A percentile compares a stretch with the other conserved stretches of the same genome.
phyloP scores from a whole-genome alignment of 163 green algal genomes.

The Chloromonas sp. region DNA sequence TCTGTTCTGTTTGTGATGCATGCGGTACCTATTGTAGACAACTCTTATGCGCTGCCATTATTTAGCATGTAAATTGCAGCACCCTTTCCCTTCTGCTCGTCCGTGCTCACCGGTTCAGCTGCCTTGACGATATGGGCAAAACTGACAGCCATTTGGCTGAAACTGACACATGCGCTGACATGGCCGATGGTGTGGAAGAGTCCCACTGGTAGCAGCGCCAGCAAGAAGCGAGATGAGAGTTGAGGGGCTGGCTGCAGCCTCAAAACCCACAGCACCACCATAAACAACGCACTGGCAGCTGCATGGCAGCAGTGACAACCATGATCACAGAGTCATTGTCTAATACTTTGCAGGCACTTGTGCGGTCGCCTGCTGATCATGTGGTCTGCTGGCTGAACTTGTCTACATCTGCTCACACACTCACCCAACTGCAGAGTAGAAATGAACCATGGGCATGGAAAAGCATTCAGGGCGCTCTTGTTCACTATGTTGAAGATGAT shows the following conservation, averaged over 20 bases:
- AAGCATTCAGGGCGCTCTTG: slow-evolving; percentile 87
- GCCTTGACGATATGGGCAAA: slow-evolving; percentile 95
- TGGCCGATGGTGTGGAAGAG: slow-evolving; percentile 92
- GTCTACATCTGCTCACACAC: not conserved
- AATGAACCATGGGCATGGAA: slow-evolving; percentile 88
- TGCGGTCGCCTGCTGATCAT: too few relatives aligned
- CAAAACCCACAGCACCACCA: slow-evolving; percentile 75
- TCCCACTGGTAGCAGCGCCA: slow-evolving; percentile 77
- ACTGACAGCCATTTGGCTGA: slow-evolving; percentile 82
- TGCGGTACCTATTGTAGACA: too few relatives aligned
- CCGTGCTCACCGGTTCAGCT: slow-evolving; percentile 61
- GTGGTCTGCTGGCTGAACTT: not conserved
- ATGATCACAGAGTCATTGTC: not conserved
- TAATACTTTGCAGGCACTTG: too few relatives aligned
- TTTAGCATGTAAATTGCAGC: too few relatives aligned
- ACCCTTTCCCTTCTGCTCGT: not conserved
- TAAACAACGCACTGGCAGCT: slow-evolving; percentile 68
- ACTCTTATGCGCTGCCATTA: too few relatives aligned
- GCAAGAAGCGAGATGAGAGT: slow-evolving; percentile 51
- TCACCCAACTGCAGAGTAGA: slow-evolving; percentile 78
- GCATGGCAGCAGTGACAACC: not conserved
- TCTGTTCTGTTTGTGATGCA: too few relatives aligned
- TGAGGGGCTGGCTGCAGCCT: slow-evolving; percentile 67
- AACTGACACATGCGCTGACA: slow-evolving; percentile 80
- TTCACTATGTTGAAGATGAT: slow-evolving; percentile 85